A percentile compares a stretch with the other conserved stretches of the same genome.
Conservation (phyloP, 2,329 filamentous ascomycete genomes). For the Alternaria consortialis region DNA sequence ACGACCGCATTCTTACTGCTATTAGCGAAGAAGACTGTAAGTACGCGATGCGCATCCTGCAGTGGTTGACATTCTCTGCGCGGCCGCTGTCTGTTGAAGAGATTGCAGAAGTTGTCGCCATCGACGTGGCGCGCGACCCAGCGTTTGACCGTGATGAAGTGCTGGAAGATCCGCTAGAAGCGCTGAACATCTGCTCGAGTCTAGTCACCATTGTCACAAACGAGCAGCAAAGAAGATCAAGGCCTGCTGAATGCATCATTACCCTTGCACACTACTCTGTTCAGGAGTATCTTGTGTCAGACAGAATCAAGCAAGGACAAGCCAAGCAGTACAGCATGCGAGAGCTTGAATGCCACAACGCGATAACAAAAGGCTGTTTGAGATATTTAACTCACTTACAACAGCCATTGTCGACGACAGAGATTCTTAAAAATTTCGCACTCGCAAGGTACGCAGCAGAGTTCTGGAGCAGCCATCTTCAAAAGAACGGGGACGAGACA, state of each 20-base stretch:
- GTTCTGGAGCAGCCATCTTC: slow-evolving; percentile 40
- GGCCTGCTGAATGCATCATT: slow-evolving; percentile 12
- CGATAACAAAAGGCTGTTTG: slow-evolving; percentile 33
- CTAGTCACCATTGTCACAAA: slow-evolving; percentile 36
- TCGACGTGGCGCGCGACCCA: slow-evolving; percentile 34
- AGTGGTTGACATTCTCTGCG: slow-evolving; percentile 36
- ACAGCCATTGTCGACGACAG: slow-evolving; percentile 2
- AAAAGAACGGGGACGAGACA: slow-evolving; percentile 21
- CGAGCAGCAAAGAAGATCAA: background rate
- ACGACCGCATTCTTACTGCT: slow-evolving; percentile 35
- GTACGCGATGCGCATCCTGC: slow-evolving; percentile 35
- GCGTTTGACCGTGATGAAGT: slow-evolving; percentile 48
- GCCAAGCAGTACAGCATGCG: slow-evolving; percentile 38
- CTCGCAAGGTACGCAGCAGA: slow-evolving; percentile 41
- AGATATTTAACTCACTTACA: slow-evolving; percentile 39
- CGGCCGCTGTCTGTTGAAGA: slow-evolving; percentile 33
- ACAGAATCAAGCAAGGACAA: slow-evolving; percentile 31
- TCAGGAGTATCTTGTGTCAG: slow-evolving; percentile 47
- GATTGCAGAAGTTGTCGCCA: slow-evolving; percentile 35
- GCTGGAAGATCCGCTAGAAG: slow-evolving; percentile 46
- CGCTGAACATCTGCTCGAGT: slow-evolving; percentile 43
- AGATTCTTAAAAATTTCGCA: slow-evolving; percentile 2
- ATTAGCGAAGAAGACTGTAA: slow-evolving; percentile 26
- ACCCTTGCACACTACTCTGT: slow-evolving; percentile 49
- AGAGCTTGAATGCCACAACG: slow-evolving; percentile 26